Evolutionary conservation across 345 rosid genomes (phyloP).

Genomic region (Mangifera indica): DNA sequence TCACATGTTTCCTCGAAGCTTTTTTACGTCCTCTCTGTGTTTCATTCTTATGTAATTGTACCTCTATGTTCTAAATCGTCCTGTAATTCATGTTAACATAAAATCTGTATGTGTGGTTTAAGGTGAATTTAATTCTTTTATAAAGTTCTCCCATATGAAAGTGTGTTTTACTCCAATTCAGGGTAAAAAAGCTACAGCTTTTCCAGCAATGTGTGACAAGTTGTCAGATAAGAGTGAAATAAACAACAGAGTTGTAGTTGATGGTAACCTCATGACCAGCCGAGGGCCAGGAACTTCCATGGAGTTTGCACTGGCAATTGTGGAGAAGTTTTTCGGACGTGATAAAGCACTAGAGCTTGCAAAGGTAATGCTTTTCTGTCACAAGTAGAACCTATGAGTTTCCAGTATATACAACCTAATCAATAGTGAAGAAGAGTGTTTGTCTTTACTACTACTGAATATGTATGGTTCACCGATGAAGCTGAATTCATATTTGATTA

Average conservation of each 20-base stretch:
- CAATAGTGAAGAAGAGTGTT: not conserved
- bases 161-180: slow-evolving; percentile 19
- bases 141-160: not conserved
- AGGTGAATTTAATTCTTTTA: not conserved
- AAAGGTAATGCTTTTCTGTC: slow-evolving; percentile 52
- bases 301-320: slow-evolving; percentile 80
- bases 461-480: not conserved
- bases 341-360: slow-evolving; percentile 71
- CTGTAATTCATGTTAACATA: not conserved
- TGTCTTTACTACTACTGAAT: not conserved
- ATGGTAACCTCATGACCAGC: slow-evolving; percentile 90
- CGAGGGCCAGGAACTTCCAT: slow-evolving; percentile 89
- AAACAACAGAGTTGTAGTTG: slow-evolving; percentile 78
- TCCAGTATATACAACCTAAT: not conserved
- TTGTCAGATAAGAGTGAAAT: slow-evolving; percentile 70
- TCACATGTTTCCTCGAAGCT: not conserved
- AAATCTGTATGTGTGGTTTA: not conserved
- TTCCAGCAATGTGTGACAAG: slow-evolving; percentile 80
- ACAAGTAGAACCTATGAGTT: slow-evolving; percentile 21
- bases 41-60: not conserved
- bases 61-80: not conserved
- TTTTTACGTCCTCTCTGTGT: not conserved
- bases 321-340: slow-evolving; percentile 78
- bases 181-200: slow-evolving; percentile 95
- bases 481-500: slow-evolving; percentile 25